Evolutionary conservation across 2,329 filamentous ascomycete genomes (phyloP), one percentile per base, ranked within the genome.

Genomic region (Aspergillus tubingensis): DNA sequence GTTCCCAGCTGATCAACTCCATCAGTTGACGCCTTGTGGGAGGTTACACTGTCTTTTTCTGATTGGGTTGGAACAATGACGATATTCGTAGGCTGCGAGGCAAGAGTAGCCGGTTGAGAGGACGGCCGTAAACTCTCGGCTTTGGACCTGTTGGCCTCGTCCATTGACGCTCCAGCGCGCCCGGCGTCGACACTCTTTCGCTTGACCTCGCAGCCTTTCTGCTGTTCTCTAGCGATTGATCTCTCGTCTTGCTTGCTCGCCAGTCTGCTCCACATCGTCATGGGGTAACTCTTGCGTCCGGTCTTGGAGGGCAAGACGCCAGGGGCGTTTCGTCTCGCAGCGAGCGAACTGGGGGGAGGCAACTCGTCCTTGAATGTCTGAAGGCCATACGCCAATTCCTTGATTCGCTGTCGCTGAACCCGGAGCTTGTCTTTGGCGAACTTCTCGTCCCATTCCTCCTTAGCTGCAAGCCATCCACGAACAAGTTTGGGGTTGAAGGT

Each of bases 171-270:
- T 5, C 72, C 69, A 19, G 70, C 72, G 32, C 67, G 66, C 13
- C 70, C 68, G 36, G 65, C 66, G 47, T 74, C 71, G 11, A 72
- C 65, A 25, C 70, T 74, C 2, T 58, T 62, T 11, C 68, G 67
- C 15, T 67, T 68, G 8, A 69, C 64, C 8, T 58, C 67, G 10
- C 58, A 65, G 8, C 68, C 69, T 47, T 69, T 63, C 8, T 66
- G 63, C 2, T 64, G 52, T 38, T 76, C 74, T 49, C 68, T 71
- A 48, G 72, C 69, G 13, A 96, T 82, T 0, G 90, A 90, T 63
- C 83, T 83, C 74, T 94, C 85, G 72, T 98, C 95, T 71, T 97
- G 92, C 72, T 91, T 96, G 49, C 89, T 93, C 13, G 91, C 92
- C 90, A 92, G 96, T 1, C 89, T 81, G 53, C 88, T 90, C 94